Evolutionary conservation across 2,329 filamentous ascomycete species (phyloP).

Genomic region (Cladosporium sp.): DNA sequence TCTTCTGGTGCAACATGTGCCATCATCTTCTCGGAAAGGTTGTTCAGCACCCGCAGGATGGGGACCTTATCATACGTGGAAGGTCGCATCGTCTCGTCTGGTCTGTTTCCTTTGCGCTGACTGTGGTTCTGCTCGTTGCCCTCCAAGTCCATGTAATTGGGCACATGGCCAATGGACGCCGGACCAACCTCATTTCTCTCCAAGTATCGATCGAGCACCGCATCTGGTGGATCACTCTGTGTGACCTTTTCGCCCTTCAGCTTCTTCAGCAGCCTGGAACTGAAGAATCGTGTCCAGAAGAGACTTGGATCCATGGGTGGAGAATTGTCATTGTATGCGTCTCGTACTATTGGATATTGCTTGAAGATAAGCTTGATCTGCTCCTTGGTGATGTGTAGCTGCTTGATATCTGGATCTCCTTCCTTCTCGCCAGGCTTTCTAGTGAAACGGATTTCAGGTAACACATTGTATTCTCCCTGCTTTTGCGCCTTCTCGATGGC

Average conservation of each 20-base stretch:
- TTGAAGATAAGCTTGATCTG: constrained; percentile 90
- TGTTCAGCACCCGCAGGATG: constrained; percentile 85
- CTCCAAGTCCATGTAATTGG: constrained; percentile 85
- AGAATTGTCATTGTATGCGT: constrained; percentile 89
- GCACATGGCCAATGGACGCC: constrained; percentile 60
- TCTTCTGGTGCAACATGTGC: constrained; percentile 78
- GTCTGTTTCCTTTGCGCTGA: constrained; percentile 77
- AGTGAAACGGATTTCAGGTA: constrained; percentile 72
- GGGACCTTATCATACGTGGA: constrained; percentile 69
- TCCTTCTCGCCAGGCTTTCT: constrained; percentile 34
- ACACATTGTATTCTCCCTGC: constrained; percentile 86
- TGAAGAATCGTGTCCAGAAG: constrained; percentile 94
- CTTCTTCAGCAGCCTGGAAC: constrained; percentile 84
- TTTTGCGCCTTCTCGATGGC: constrained; percentile 84
- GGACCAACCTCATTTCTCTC: constrained; percentile 55
- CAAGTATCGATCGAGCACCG: constrained; percentile 80
- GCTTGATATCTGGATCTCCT: constrained; percentile 63
- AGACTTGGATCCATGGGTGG: constrained; percentile 60
- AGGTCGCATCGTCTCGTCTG: constrained; percentile 86
- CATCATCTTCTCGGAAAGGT: constrained; percentile 88
- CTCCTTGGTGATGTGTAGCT: constrained; percentile 81
- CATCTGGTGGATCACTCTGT: constrained; percentile 70
- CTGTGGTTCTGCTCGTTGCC: constrained; percentile 95
- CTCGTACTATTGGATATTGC: constrained; percentile 85
- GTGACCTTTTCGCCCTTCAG: constrained; percentile 82